Conservation (phyloP, 345 rosid species). For the Gossypium thurberi region DNA sequence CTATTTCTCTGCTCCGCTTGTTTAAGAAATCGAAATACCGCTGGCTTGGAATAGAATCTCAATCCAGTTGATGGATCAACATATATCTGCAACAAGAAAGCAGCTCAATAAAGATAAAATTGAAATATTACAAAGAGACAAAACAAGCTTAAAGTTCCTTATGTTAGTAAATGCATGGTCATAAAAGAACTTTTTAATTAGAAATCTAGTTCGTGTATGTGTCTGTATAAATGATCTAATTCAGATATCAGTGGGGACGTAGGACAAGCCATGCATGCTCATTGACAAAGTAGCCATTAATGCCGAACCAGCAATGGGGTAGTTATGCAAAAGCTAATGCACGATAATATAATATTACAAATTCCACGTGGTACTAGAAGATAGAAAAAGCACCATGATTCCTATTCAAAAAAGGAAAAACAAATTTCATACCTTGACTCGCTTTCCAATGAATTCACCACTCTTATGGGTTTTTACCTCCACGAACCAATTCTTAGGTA, state of each 20-base stretch:
- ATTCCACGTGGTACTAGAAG: background rate
- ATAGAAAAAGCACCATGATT: background rate
- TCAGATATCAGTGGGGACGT: background rate
- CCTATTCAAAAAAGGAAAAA: background rate
- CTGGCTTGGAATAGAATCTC: conserved; percentile 36
- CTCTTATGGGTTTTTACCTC: conserved; percentile 22
- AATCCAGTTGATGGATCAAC: conserved; percentile 26
- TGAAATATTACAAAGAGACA: background rate
- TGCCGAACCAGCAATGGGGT: background rate
- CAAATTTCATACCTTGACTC: conserved; percentile 31
- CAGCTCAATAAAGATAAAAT: background rate
- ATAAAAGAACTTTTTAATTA: background rate
- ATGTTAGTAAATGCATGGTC: background rate
- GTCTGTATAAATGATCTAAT: background rate
- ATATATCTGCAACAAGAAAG: conserved; percentile 26
- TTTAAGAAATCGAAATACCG: conserved; percentile 30
- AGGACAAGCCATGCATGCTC: background rate
- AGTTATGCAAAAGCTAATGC: background rate
- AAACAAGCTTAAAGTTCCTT: background rate
- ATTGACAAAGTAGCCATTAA: background rate
- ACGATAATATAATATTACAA: background rate
- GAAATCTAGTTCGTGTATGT: background rate
- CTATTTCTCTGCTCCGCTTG: conserved; percentile 7
- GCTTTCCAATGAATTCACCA: conserved; percentile 20
- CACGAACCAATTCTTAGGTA: conserved; percentile 33